Base-by-base conservation (phyloP, 495 filamentous ascomycete genomes). In the Paragyromitra xinjiangensis region DNA sequence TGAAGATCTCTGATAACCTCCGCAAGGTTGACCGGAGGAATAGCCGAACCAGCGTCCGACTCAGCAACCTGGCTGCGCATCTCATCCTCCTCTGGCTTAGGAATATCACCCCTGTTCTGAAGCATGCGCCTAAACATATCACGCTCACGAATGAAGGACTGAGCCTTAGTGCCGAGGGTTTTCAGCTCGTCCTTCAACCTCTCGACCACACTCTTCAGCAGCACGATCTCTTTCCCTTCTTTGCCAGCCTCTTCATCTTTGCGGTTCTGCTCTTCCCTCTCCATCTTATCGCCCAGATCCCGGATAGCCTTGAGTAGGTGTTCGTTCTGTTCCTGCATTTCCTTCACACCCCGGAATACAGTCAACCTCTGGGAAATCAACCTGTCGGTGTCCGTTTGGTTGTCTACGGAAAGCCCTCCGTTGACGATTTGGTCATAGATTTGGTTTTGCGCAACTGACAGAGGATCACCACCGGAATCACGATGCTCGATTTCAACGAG, bases 121-220 rank as follows among this genome's bases (percentile, higher is more conserved):
- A 97, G 88, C 89, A 98, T 95, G 51, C 93, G 93, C 39, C 94
- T 89, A 90, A 97, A 98, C 88, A 97, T 98, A 80, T 99, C 94
- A 44, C 95, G 90, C 85, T 99, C 95, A 81, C 93, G 93, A 62
- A 95, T 92, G 78, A 97, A 97, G 83, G 93, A 97, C 86, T 97
- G 91, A 40, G 92, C 92, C 75, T 80, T 81, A 11, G 92, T 89
- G 3, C 91, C 87, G 61, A 95, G 88, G 42, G 91, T 90, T 73
- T 91, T 88, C 44, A 97, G 87, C 80, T 98, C 95, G 44, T 90
- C 89, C 70, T 86, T 86, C 66, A 90, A 85, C 22, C 84, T 84
- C 64, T 80, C 79, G 14, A 83, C 56, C 4, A 72, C 74, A 51
- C 67, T 65, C 66, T 78, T 77, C 14, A 83, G 68, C 34, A 74